These are phyloP conservation scores for Eucalyptus microcorys DNA, from an alignment of 345 rosid species.

Conservation along the genomic window DNA sequence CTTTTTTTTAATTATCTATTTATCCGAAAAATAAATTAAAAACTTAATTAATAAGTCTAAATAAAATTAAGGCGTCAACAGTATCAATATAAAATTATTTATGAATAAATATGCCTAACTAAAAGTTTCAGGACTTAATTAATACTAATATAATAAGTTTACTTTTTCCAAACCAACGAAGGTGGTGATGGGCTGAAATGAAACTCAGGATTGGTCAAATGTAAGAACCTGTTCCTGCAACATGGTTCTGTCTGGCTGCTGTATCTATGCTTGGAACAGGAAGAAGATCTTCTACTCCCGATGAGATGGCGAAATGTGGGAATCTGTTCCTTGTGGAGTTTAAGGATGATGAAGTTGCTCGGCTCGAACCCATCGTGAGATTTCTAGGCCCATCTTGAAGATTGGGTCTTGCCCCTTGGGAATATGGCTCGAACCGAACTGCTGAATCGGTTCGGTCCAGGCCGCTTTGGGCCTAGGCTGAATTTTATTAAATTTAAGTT, in stretches of 20 bases:
- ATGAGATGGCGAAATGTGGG: not conserved
- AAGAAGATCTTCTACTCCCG: not conserved
- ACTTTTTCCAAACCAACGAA: not conserved
- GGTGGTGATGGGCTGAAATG: not conserved
- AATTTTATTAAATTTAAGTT: not conserved
- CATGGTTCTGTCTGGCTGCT: not conserved
- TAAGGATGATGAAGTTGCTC: not conserved
- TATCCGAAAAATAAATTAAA: too few species aligned
- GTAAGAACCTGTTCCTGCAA: not conserved
- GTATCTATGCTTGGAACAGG: not conserved
- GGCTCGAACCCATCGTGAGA: not conserved
- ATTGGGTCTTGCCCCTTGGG: not conserved
- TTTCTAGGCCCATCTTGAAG: not conserved
- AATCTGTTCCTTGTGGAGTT: not conserved
- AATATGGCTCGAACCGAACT: not conserved
- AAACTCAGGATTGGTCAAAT: not conserved
- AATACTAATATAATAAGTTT: too few species aligned
- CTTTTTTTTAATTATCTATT: too few species aligned
- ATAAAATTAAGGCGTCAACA: too few species aligned
- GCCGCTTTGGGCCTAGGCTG: not conserved
- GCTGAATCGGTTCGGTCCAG: not conserved
- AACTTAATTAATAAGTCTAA: too few species aligned
- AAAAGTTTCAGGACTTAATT: accelerated
- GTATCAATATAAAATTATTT: too few species aligned
- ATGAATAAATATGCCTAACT: not conserved